These are phyloP conservation scores for Polytolypa hystricis DNA, from an alignment of 2,329 filamentous ascomycete species.

Conservation along the genomic window DNA sequence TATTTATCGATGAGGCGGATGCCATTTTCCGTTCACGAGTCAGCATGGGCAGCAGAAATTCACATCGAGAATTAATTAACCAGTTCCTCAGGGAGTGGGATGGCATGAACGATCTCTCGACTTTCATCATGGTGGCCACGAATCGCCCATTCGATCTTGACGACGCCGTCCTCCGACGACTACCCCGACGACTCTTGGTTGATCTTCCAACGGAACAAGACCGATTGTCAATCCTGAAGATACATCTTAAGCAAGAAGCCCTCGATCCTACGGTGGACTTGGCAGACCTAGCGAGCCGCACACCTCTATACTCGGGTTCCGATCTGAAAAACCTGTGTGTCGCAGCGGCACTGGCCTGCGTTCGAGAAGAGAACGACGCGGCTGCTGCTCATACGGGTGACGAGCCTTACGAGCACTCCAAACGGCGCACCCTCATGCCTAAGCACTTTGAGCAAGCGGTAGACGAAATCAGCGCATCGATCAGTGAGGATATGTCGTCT, in stretches of 20 bases:
- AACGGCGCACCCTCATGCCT: slow-evolving; percentile 52
- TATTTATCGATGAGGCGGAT: slow-evolving; percentile 96
- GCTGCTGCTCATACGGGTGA: slow-evolving; percentile 26
- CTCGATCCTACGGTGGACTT: slow-evolving; percentile 33
- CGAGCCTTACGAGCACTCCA: slow-evolving; percentile 51
- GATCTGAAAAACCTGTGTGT: slow-evolving; percentile 43
- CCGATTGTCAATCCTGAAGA: slow-evolving; percentile 37
- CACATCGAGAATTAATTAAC: slow-evolving; percentile 83
- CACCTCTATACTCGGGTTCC: slow-evolving; percentile 41
- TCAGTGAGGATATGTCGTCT: slow-evolving; percentile 85
- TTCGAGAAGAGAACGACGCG: slow-evolving; percentile 36
- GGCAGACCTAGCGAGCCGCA: slow-evolving; percentile 33
- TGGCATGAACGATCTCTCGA: slow-evolving; percentile 68
- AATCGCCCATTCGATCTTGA: slow-evolving; percentile 94
- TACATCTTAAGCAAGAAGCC: slow-evolving; percentile 39
- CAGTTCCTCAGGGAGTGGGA: slow-evolving; percentile 97
- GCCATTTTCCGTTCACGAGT: slow-evolving; percentile 74
- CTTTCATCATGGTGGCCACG: slow-evolving; percentile 97
- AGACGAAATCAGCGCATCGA: slow-evolving; percentile 80
- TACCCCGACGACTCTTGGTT: slow-evolving; percentile 39
- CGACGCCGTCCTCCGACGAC: slow-evolving; percentile 40
- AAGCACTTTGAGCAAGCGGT: slow-evolving; percentile 78
- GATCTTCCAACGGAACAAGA: slow-evolving; percentile 38
- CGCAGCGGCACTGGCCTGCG: slow-evolving; percentile 38
- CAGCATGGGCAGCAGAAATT: slow-evolving; percentile 50